A percentile compares a stretch with the other conserved stretches of the same genome.
These are phyloP conservation scores for Phaeodactylum tricornutum DNA, from an alignment of 108 stramenopile species.

Conservation along the genomic window DNA sequence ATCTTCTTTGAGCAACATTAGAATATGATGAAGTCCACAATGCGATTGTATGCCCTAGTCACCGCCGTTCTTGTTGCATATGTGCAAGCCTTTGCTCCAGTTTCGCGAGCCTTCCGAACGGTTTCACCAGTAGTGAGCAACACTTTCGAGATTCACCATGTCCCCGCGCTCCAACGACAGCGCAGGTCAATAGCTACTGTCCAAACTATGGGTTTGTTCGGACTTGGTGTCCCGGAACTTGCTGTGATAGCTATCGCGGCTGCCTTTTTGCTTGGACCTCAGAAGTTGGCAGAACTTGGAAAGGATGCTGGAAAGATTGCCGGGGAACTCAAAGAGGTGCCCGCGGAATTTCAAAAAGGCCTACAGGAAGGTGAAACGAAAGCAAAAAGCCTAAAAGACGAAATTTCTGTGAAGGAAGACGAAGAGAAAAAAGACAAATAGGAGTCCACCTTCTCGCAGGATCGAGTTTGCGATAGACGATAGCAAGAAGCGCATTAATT, in stretches of 20 bases:
- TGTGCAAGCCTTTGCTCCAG: too few species aligned
- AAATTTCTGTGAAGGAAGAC: background rate
- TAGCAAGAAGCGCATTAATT: too few species aligned
- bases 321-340: constrained; percentile 91
- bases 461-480: too few species aligned
- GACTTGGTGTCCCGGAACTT: constrained; percentile 89
- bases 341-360: constrained; percentile 91
- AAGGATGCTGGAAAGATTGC: constrained; percentile 94
- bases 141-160: background rate
- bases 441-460: too few species aligned
- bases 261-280: constrained; percentile 88
- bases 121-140: background rate
- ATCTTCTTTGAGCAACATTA: too few species aligned
- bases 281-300: constrained; percentile 83
- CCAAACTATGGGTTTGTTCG: constrained; percentile 86
- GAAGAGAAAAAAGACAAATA: constrained; percentile 1
- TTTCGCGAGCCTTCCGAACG: constrained; percentile 8
- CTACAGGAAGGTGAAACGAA: constrained; percentile 80
- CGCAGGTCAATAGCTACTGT: constrained; percentile 66
- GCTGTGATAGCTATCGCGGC: constrained; percentile 85
- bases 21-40: too few species aligned
- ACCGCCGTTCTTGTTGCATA: too few species aligned
- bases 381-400: constrained; percentile 18
- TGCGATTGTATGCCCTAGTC: too few species aligned
- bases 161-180: constrained; percentile 32